A percentile compares a stretch with the other conserved stretches of the same genome.
These are phyloP conservation scores for Tylopilus vinaceipallidus DNA, from an alignment of 768 basidiomycete genomes.

Conservation along the genomic window DNA sequence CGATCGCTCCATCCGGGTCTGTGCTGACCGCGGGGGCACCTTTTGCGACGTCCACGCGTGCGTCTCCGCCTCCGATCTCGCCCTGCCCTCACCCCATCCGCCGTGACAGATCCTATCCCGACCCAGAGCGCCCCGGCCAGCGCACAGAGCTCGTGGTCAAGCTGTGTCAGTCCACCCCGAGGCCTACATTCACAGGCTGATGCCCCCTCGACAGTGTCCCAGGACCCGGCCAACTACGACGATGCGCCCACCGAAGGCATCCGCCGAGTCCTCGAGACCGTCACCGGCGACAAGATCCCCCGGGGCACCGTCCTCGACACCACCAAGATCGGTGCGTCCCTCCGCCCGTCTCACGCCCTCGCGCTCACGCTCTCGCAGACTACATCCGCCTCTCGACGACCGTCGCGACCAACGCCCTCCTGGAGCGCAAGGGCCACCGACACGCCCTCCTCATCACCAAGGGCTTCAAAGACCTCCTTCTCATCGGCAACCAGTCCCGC, in stretches of 20 bases:
- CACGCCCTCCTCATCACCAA: constrained; percentile 90
- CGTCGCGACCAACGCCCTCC: constrained; percentile 92
- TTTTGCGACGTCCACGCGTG: constrained; percentile 89
- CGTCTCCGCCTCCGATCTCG: constrained; percentile 22
- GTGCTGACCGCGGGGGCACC: constrained; percentile 88
- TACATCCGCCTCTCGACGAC: constrained; percentile 93
- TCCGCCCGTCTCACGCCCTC: not conserved
- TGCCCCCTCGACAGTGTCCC: constrained; percentile 61
- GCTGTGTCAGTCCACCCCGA: constrained; percentile 50
- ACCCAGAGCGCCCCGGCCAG: constrained; percentile 56
- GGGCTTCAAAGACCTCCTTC: constrained; percentile 87
- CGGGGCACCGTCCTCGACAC: constrained; percentile 68
- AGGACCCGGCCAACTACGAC: constrained; percentile 81
- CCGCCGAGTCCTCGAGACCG: constrained; percentile 76
- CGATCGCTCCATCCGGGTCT: constrained; percentile 78
- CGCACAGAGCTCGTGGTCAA: constrained; percentile 88
- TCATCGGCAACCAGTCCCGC: constrained; percentile 93
- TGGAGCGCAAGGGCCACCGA: constrained; percentile 91
- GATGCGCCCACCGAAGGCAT: constrained; percentile 97
- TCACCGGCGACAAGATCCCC: constrained; percentile 65
- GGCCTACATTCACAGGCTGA: not conserved
- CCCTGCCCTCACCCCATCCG: not conserved
- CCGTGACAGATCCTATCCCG: constrained; percentile 62
- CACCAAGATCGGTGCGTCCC: constrained; percentile 67
- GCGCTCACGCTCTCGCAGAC: constrained; percentile 42